Conservation (phyloP, 1,284 basidiomycete genomes). For the Xerocomus nothofagi region DNA sequence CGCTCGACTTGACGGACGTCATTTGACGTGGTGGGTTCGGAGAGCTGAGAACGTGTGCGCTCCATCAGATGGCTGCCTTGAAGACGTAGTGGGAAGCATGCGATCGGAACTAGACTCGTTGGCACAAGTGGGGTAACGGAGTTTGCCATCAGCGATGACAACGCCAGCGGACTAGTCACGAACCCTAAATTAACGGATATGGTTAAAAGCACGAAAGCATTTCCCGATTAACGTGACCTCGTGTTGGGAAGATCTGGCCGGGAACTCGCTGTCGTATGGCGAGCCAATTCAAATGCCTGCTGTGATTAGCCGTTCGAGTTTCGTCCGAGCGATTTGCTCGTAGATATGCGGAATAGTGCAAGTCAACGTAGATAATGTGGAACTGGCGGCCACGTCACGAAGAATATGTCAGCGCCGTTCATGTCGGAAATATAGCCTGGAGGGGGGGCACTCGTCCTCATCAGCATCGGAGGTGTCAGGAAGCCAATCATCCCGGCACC, state of each 20-base stretch:
- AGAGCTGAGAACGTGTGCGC: slow-evolving; percentile 23
- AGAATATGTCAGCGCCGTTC: slow-evolving; percentile 21
- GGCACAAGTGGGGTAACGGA: slow-evolving; percentile 25
- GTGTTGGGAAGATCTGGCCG: slow-evolving; percentile 24
- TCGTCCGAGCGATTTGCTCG: slow-evolving; percentile 21
- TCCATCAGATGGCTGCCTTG: slow-evolving; percentile 21
- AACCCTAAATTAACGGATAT: slow-evolving; percentile 38
- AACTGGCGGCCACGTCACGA: background rate
- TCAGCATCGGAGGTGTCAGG: slow-evolving; percentile 5
- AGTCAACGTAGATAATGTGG: slow-evolving; percentile 1
- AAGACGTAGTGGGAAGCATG: slow-evolving; percentile 14
- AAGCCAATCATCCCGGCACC: slow-evolving; percentile 10
- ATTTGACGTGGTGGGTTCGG: slow-evolving; percentile 11
- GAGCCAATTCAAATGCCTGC: slow-evolving; percentile 10
- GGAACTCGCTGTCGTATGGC: slow-evolving; percentile 16
- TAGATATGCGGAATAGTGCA: slow-evolving; percentile 8
- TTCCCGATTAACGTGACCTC: slow-evolving; percentile 30
- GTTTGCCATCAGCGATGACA: slow-evolving; percentile 26
- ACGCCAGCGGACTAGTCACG: slow-evolving; percentile 10
- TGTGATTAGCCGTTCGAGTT: slow-evolving; percentile 23
- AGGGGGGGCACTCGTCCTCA: slow-evolving; percentile 6
- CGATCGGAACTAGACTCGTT: slow-evolving; percentile 12
- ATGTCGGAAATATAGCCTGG: slow-evolving; percentile 29
- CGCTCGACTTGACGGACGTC: slow-evolving; percentile 3
- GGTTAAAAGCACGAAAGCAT: slow-evolving; percentile 22